phyloP scores from a whole-genome alignment of 208 protist species.

The Spongospora subterranea region DNA sequence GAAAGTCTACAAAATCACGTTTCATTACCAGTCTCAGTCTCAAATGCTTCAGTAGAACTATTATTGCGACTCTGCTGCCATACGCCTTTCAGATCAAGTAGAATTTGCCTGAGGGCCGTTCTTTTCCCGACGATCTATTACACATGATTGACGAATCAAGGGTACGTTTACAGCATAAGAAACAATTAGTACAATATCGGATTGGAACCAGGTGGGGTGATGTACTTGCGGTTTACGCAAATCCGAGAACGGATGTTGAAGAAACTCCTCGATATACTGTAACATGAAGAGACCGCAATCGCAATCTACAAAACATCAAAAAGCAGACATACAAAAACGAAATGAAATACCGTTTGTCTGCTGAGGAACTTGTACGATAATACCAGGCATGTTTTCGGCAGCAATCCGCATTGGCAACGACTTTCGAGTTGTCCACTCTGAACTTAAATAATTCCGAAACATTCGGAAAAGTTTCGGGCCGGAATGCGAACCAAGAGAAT shows the following conservation, averaged over 20 bases:
- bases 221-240: neutral
- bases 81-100: neutral
- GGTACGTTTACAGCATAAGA: neutral
- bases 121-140: neutral
- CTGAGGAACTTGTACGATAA: conserved; percentile 40
- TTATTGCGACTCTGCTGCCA: too few species aligned
- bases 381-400: conserved; percentile 26
- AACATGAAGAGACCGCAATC: conserved; percentile 51
- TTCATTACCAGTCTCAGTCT: too few species aligned
- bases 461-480: conserved; percentile 47
- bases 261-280: conserved; percentile 22
- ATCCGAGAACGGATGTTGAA: neutral
- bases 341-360: conserved; percentile 26
- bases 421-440: neutral
- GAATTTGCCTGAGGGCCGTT: neutral
- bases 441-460: conserved; percentile 17
- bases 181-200: neutral
- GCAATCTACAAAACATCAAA: neutral
- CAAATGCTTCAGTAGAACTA: too few species aligned
- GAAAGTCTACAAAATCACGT: too few species aligned
- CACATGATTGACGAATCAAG: neutral
- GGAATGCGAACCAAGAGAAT: conserved; percentile 27
- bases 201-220: conserved; percentile 17
- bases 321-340: neutral
- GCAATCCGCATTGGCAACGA: neutral